phyloP scores from a whole-genome alignment of 139 green algal species.

The Ettlia oleoabundans region DNA sequence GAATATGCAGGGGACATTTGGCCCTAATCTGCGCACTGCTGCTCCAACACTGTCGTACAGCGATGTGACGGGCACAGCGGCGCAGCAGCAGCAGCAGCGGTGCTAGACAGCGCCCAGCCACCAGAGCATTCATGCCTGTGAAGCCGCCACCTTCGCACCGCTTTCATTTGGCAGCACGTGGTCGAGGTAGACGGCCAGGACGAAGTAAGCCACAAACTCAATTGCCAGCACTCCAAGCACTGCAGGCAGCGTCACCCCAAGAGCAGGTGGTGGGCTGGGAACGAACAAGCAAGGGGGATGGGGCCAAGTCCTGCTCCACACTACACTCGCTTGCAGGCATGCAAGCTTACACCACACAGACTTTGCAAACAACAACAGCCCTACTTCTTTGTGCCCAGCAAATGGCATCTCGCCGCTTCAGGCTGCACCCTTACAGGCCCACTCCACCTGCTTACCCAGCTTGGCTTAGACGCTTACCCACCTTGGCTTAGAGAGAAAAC shows the following conservation, averaged over 20 bases:
- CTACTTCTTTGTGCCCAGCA: too few relatives aligned
- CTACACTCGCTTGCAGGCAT: too few relatives aligned
- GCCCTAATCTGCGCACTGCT: too few relatives aligned
- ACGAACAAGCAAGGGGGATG: not conserved
- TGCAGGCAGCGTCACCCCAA: not conserved
- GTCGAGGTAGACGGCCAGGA: conserved; percentile 90
- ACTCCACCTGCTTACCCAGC: not conserved
- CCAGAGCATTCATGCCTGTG: too few relatives aligned
- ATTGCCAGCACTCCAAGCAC: conserved; percentile 50
- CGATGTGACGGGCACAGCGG: not conserved
- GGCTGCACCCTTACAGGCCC: not conserved
- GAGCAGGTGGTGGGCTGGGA: not conserved
- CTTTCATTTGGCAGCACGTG: conserved; percentile 89
- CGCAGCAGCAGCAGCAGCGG: too few relatives aligned
- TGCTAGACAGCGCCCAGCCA: too few relatives aligned
- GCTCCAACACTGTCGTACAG: too few relatives aligned
- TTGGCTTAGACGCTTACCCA: not conserved
- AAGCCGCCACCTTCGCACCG: conserved; percentile 23
- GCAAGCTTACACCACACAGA: too few relatives aligned
- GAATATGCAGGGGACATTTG: too few relatives aligned
- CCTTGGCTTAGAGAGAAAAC: conserved; percentile 63
- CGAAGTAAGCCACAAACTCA: conserved; percentile 69
- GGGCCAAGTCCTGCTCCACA: not conserved
- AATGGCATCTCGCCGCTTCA: too few relatives aligned
- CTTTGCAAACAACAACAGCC: too few relatives aligned